Conservation (phyloP, 2,329 filamentous ascomycete genomes). For the Rhinocladiella mackenziei region DNA sequence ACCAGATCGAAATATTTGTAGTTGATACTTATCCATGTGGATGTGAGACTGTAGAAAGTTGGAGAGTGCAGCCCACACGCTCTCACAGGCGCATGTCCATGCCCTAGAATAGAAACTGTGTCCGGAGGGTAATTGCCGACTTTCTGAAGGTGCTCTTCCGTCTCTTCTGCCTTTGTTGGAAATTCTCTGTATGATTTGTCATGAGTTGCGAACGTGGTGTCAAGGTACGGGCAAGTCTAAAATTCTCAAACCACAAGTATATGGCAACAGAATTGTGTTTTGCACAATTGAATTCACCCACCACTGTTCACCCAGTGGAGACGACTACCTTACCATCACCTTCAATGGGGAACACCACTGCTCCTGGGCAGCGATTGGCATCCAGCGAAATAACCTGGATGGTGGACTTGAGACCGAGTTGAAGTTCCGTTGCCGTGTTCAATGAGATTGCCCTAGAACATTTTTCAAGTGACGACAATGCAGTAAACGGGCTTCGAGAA, state of each 20-base stretch:
- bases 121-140: conserved; percentile 64
- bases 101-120: conserved; percentile 80
- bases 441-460: conserved; percentile 73
- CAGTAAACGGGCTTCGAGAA: conserved; percentile 68
- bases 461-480: conserved; percentile 73
- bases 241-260: conserved; percentile 59
- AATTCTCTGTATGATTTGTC: conserved; percentile 50
- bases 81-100: conserved; percentile 92
- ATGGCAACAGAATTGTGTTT: conserved; percentile 71
- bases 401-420: conserved; percentile 63
- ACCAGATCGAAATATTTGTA: conserved; percentile 66
- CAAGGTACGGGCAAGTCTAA: conserved; percentile 83
- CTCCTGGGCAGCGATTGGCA: conserved; percentile 86
- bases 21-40: conserved; percentile 79
- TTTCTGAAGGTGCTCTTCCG: conserved; percentile 68
- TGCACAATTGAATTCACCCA: conserved; percentile 71
- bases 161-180: conserved; percentile 66
- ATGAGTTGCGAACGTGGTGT: conserved; percentile 70
- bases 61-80: conserved; percentile 81
- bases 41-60: conserved; percentile 65
- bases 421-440: conserved; percentile 71
- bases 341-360: conserved; percentile 91
- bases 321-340: conserved; percentile 66
- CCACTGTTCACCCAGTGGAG: conserved; percentile 84
- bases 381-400: conserved; percentile 81